Evolutionary conservation across 1,139 yeast genomes (phyloP).

Genomic region (Pichia sp.): DNA sequence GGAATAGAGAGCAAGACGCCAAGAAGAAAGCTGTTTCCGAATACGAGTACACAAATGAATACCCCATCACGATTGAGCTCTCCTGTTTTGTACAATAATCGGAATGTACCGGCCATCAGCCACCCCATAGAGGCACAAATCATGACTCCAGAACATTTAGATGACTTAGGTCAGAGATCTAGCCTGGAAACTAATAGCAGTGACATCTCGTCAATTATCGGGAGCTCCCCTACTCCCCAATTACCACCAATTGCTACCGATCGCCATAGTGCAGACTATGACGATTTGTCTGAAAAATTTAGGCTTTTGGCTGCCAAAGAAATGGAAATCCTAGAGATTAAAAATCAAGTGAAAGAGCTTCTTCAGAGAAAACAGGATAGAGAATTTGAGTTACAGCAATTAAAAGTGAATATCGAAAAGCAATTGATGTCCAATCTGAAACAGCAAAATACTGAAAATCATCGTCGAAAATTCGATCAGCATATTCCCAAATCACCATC

Average conservation of each 20-base stretch:
- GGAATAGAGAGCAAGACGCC: no score
- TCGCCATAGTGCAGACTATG: not conserved
- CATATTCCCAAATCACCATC: slow-evolving; percentile 18
- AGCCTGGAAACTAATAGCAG: slow-evolving; percentile 6
- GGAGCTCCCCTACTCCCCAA: slow-evolving; percentile 7
- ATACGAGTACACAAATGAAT: no score
- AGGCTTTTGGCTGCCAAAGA: slow-evolving; percentile 54
- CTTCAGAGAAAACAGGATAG: slow-evolving; percentile 26
- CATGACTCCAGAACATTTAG: not conserved
- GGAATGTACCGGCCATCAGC: no score
- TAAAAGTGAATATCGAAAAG: slow-evolving; percentile 42
- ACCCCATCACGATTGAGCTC: no score
- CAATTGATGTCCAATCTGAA: slow-evolving; percentile 32
- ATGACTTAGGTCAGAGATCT: slow-evolving; percentile 3
- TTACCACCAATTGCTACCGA: not conserved
- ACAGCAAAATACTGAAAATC: slow-evolving; percentile 7
- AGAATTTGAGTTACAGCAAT: slow-evolving; percentile 29
- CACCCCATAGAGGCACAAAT: no score
- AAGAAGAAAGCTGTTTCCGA: no score
- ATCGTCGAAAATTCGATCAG: slow-evolving; percentile 4
- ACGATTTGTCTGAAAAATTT: slow-evolving; percentile 42
- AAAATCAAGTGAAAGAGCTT: slow-evolving; percentile 38
- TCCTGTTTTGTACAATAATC: no score
- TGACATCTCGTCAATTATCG: slow-evolving; percentile 4
- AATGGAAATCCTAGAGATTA: slow-evolving; percentile 51